phyloP scores from a whole-genome alignment of 441 rosid species.

The Pelargonium australe region DNA sequence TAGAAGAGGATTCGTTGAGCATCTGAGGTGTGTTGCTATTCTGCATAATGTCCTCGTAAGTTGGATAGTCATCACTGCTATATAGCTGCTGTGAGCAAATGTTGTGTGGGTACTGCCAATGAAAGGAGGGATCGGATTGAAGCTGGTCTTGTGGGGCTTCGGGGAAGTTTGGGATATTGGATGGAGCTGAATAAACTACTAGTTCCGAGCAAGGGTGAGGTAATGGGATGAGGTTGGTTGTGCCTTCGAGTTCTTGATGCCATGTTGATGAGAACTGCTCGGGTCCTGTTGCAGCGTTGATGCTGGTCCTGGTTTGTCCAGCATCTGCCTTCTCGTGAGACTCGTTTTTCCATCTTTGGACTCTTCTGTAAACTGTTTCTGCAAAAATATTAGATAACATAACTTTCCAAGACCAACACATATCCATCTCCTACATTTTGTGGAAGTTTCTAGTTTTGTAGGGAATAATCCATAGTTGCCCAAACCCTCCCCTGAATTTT shows the following conservation, averaged over 20 bases:
- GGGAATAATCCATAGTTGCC: too few relatives aligned
- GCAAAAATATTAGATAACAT: background rate
- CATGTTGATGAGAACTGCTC: slow-evolving; percentile 17
- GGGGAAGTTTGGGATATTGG: background rate
- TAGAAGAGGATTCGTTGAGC: slow-evolving; percentile 16
- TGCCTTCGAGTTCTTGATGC: slow-evolving; percentile 21
- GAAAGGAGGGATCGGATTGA: slow-evolving; percentile 13
- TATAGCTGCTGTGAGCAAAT: slow-evolving; percentile 12
- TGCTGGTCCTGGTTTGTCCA: background rate
- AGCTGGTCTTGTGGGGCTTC: slow-evolving; percentile 10
- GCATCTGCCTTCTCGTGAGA: slow-evolving; percentile 20
- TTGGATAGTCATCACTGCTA: slow-evolving; percentile 13
- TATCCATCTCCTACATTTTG: too few relatives aligned
- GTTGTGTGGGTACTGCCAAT: slow-evolving; percentile 13
- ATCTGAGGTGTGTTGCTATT: slow-evolving; percentile 15
- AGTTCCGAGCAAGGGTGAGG: slow-evolving; percentile 16
- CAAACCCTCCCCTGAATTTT: too few relatives aligned
- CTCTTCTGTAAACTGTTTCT: slow-evolving; percentile 20
- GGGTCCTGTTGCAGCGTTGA: slow-evolving; percentile 8
- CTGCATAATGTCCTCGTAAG: slow-evolving; percentile 12
- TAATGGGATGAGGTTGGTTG: slow-evolving; percentile 22
- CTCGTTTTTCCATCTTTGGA: slow-evolving; percentile 19
- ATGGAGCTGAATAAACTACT: slow-evolving; percentile 22
- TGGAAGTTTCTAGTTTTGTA: too few relatives aligned
- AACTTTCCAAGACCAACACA: background rate